phyloP scores from a whole-genome alignment of 2,329 filamentous ascomycete species.

The Penicillium sp. region DNA sequence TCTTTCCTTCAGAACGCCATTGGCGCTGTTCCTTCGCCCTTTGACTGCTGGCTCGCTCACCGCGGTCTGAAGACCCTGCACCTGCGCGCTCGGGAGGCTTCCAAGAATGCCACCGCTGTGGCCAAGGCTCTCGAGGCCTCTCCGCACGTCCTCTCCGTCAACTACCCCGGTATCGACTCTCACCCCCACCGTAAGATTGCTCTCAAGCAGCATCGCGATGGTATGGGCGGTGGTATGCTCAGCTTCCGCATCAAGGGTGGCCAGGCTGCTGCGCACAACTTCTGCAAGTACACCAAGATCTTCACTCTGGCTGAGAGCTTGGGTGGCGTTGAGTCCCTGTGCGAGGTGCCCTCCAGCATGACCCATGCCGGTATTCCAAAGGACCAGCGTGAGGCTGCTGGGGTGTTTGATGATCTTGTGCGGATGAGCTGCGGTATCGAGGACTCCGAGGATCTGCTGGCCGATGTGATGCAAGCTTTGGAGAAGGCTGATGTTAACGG shows the following conservation, averaged over 20 bases:
- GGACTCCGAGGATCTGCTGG: slow-evolving; percentile 75
- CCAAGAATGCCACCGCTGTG: slow-evolving; percentile 71
- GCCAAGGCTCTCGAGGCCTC: slow-evolving; percentile 72
- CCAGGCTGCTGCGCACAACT: slow-evolving; percentile 75
- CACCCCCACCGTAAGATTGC: slow-evolving; percentile 84
- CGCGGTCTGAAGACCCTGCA: slow-evolving; percentile 95
- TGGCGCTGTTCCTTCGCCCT: slow-evolving; percentile 86
- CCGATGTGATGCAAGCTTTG: slow-evolving; percentile 76
- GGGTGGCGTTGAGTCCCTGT: slow-evolving; percentile 84
- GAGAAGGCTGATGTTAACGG: slow-evolving; percentile 63
- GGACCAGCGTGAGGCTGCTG: slow-evolving; percentile 83
- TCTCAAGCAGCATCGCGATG: slow-evolving; percentile 84
- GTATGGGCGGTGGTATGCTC: slow-evolving; percentile 94
- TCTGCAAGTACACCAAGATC: slow-evolving; percentile 83
- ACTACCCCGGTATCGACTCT: slow-evolving; percentile 87
- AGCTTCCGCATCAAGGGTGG: slow-evolving; percentile 91
- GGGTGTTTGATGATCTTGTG: slow-evolving; percentile 91
- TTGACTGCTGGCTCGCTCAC: slow-evolving; percentile 97
- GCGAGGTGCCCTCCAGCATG: slow-evolving; percentile 92
- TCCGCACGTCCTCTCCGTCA: slow-evolving; percentile 78
- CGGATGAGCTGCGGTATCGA: slow-evolving; percentile 92
- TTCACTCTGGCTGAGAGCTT: slow-evolving; percentile 92
- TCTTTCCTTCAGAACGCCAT: slow-evolving; percentile 96
- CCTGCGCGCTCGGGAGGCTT: slow-evolving; percentile 80
- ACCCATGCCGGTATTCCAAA: slow-evolving; percentile 92